Conservation (phyloP, 345 rosid genomes). For the Cardamine chenopodiifolia region DNA sequence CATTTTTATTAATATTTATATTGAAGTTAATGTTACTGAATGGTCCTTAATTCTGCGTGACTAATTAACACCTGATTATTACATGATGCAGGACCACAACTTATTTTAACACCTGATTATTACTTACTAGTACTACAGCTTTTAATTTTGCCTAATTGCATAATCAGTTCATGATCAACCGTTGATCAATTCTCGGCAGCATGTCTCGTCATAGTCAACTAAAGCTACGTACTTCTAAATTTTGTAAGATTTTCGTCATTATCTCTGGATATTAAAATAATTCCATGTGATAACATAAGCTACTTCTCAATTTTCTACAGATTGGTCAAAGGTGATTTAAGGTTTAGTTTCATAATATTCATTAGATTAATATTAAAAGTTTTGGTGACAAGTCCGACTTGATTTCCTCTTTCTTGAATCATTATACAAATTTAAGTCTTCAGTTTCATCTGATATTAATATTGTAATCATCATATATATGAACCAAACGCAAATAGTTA, state of each 20-base stretch:
- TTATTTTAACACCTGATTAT: slow-evolving; percentile 13
- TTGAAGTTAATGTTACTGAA: neutral
- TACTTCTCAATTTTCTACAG: slow-evolving; percentile 4
- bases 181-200: slow-evolving; percentile 15
- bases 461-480: neutral
- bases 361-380: neutral
- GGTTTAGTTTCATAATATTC: neutral
- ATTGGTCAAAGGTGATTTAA: neutral
- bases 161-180: slow-evolving; percentile 35
- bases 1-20: neutral
- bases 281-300: slow-evolving; percentile 6
- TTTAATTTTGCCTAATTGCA: neutral
- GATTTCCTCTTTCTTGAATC: neutral
- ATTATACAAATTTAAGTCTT: neutral
- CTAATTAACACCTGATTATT: neutral
- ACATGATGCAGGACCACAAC: slow-evolving; percentile 30
- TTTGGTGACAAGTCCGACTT: too few species aligned
- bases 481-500: neutral
- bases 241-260: neutral
- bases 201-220: slow-evolving; percentile 11
- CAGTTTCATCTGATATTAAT: neutral
- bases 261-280: neutral
- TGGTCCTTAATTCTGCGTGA: slow-evolving; percentile 21
- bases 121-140: slow-evolving; percentile 6
- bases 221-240: neutral